Conservation (phyloP, 352 stramenopile species). For the Peronospora belbahrii region DNA sequence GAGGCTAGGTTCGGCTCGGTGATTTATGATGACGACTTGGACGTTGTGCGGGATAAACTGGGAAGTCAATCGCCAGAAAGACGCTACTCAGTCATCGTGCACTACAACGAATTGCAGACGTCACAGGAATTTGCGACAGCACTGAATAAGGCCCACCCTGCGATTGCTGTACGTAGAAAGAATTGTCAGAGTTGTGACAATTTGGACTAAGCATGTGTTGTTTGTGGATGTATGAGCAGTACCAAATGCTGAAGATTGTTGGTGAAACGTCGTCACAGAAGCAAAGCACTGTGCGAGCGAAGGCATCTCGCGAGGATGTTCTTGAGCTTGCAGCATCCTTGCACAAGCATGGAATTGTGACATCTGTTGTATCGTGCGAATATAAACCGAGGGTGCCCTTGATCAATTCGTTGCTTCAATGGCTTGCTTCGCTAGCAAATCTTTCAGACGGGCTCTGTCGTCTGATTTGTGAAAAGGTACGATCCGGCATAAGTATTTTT, state of each 20-base stretch:
- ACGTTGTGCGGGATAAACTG: slow-evolving; percentile 40
- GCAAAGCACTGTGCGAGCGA: slow-evolving; percentile 59
- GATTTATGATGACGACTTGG: slow-evolving; percentile 42
- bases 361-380: slow-evolving; percentile 71
- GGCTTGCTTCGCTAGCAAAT: slow-evolving; percentile 72
- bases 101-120: slow-evolving; percentile 91
- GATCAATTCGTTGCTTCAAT: slow-evolving; percentile 68
- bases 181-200: background rate
- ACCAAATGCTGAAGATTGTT: slow-evolving; percentile 79
- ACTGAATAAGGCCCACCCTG: slow-evolving; percentile 59
- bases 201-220: slow-evolving; percentile 4
- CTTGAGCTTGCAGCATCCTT: slow-evolving; percentile 63
- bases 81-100: slow-evolving; percentile 86
- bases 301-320: slow-evolving; percentile 60
- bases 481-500: background rate
- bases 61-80: slow-evolving; percentile 43
- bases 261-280: slow-evolving; percentile 67
- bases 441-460: slow-evolving; percentile 74
- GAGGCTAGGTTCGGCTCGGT: slow-evolving; percentile 55
- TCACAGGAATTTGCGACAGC: slow-evolving; percentile 76
- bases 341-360: slow-evolving; percentile 60
- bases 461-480: slow-evolving; percentile 77
- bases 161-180: slow-evolving; percentile 42
- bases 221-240: slow-evolving; percentile 25
- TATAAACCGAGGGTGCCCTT: slow-evolving; percentile 63